Conservation (phyloP, 164 flowering plant genomes). For the Tinospora cordifolia region DNA sequence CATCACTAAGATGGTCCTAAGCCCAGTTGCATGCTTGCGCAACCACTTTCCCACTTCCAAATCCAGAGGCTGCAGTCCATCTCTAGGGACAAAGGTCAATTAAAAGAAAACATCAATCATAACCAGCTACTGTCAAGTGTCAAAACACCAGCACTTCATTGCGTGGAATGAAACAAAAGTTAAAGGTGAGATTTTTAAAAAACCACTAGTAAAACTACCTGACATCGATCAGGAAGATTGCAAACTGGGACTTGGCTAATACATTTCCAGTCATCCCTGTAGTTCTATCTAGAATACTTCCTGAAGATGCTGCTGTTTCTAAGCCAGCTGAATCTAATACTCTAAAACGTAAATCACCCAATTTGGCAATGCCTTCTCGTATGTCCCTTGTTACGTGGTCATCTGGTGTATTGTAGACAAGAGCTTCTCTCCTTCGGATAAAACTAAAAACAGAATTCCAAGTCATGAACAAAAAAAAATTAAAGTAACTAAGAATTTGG, state of each 20-base stretch:
- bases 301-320: constrained; percentile 78
- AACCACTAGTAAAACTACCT: constrained; percentile 44
- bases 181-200: too few relatives aligned
- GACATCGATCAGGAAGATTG: constrained; percentile 69
- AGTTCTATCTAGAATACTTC: constrained; percentile 81
- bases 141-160: not conserved
- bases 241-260: constrained; percentile 61
- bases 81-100: constrained; percentile 29
- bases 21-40: constrained; percentile 69
- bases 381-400: constrained; percentile 96
- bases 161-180: not conserved
- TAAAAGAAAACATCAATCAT: not conserved
- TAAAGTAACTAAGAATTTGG: not conserved
- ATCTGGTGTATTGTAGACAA: constrained; percentile 87
- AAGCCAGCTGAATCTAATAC: constrained; percentile 95
- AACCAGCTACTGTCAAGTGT: not conserved
- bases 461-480: not conserved
- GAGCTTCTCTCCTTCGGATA: constrained; percentile 91
- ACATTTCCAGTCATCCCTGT: constrained; percentile 75
- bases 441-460: constrained; percentile 32
- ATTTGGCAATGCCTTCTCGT: constrained; percentile 86
- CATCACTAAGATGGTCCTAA: constrained; percentile 59
- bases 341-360: constrained; percentile 78
- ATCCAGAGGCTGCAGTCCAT: constrained; percentile 85
- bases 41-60: constrained; percentile 91